phyloP scores from a whole-genome alignment of 176 grass and related monocot genomes.

The Echinochloa phyllopogon region DNA sequence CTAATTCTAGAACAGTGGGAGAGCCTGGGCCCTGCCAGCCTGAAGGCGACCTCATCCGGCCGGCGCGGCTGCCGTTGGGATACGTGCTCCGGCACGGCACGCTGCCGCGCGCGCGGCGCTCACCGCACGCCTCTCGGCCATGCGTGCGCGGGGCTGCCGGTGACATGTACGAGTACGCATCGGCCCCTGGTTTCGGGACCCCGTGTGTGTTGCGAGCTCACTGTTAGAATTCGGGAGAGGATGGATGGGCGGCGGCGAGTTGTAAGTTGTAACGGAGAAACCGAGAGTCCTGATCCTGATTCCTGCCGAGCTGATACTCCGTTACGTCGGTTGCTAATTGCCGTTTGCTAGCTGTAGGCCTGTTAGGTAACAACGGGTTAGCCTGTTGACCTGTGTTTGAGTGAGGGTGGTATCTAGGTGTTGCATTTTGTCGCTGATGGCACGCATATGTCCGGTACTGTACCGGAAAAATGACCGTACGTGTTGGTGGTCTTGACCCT shows the following conservation, averaged over 20 bases:
- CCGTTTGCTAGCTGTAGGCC: too few relatives aligned
- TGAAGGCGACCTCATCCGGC: neutral
- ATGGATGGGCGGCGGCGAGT: neutral
- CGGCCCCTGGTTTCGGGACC: neutral
- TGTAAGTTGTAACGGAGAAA: conserved; percentile 37
- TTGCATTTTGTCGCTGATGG: neutral
- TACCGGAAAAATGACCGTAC: too few relatives aligned
- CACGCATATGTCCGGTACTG: neutral
- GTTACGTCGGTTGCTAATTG: neutral
- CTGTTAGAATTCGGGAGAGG: neutral
- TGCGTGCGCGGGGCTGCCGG: neutral
- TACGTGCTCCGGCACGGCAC: conserved; percentile 12
- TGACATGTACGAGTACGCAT: neutral
- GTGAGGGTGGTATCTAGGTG: neutral
- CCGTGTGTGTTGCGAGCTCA: neutral
- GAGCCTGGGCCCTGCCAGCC: neutral
- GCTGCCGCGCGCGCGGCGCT: neutral
- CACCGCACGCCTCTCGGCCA: neutral
- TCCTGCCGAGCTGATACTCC: conserved; percentile 12
- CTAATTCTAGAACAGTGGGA: conserved; percentile 29
- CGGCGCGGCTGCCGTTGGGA: neutral
- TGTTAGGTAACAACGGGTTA: too few relatives aligned
- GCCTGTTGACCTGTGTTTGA: too few relatives aligned
- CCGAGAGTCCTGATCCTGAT: neutral
- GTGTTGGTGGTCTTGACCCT: too few relatives aligned